These are phyloP conservation scores for Fusarium coffeatum DNA, from an alignment of 2,329 filamentous ascomycete species.

Conservation along the genomic window DNA sequence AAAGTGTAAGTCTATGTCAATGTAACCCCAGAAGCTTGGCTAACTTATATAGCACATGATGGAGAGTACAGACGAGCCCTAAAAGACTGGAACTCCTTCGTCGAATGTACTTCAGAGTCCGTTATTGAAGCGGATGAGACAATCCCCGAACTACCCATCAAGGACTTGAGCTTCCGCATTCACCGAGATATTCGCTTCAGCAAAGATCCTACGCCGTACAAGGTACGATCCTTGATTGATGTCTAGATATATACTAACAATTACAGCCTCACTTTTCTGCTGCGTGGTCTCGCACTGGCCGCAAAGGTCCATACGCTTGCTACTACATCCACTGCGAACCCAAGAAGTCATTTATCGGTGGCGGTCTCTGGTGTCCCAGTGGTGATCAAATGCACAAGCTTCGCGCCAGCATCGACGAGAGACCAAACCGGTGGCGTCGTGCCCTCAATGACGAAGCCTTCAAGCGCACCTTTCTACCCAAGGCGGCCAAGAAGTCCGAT, in stretches of 20 bases:
- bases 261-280: slow-evolving; percentile 81
- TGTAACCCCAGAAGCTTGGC: background rate
- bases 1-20: slow-evolving; percentile 56
- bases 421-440: slow-evolving; percentile 75
- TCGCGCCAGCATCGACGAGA: slow-evolving; percentile 79
- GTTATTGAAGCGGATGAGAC: slow-evolving; percentile 81
- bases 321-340: slow-evolving; percentile 91
- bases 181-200: slow-evolving; percentile 88
- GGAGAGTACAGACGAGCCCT: slow-evolving; percentile 81
- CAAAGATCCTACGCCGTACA: slow-evolving; percentile 88
- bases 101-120: slow-evolving; percentile 76
- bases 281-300: slow-evolving; percentile 86
- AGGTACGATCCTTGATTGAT: slow-evolving; percentile 63
- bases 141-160: slow-evolving; percentile 85
- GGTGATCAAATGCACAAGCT: slow-evolving; percentile 72
- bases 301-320: slow-evolving; percentile 87
- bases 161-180: slow-evolving; percentile 89
- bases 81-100: slow-evolving; percentile 84
- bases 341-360: slow-evolving; percentile 76
- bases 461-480: slow-evolving; percentile 72
- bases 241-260: background rate
- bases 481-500: slow-evolving; percentile 48
- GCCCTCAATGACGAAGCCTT: slow-evolving; percentile 72
- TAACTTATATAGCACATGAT: slow-evolving; percentile 72
- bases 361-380: slow-evolving; percentile 85